Evolutionary conservation across 192 early-diverging fungal species (phyloP).

Genomic region (Coemansia sp.): DNA sequence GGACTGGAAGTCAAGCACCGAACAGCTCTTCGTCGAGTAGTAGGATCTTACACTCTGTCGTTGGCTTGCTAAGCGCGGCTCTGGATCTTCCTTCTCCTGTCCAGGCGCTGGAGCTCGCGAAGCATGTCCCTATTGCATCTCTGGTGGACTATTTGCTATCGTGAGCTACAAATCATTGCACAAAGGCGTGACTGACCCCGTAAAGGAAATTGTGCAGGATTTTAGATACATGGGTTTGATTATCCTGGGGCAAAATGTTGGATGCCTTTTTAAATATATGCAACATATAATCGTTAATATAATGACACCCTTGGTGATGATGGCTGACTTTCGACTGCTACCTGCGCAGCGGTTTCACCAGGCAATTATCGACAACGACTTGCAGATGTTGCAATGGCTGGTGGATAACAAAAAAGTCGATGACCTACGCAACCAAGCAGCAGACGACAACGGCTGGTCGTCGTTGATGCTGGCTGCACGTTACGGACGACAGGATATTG

Average conservation of each 20-base stretch:
- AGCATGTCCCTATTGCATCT: slow-evolving; percentile 23
- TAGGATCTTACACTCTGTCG: background rate
- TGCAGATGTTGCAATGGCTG: slow-evolving; percentile 42
- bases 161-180: background rate
- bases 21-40: background rate
- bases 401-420: slow-evolving; percentile 32
- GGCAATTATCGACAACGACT: slow-evolving; percentile 42
- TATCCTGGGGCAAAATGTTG: background rate
- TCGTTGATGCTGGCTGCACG: slow-evolving; percentile 52
- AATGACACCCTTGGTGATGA: slow-evolving; percentile 24
- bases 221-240: background rate
- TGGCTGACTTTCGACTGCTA: slow-evolving; percentile 37
- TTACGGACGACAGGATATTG: slow-evolving; percentile 33
- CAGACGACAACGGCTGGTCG: slow-evolving; percentile 40
- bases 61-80: slow-evolving; percentile 16
- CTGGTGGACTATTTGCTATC: slow-evolving; percentile 13
- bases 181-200: background rate
- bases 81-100: slow-evolving; percentile 28
- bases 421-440: slow-evolving; percentile 37
- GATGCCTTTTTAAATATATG: background rate
- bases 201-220: background rate
- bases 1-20: slow-evolving; percentile 10
- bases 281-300: background rate
- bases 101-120: slow-evolving; percentile 13
- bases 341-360: slow-evolving; percentile 41